phyloP scores from a whole-genome alignment of 345 rosid species.

The Isatis tinctoria region DNA sequence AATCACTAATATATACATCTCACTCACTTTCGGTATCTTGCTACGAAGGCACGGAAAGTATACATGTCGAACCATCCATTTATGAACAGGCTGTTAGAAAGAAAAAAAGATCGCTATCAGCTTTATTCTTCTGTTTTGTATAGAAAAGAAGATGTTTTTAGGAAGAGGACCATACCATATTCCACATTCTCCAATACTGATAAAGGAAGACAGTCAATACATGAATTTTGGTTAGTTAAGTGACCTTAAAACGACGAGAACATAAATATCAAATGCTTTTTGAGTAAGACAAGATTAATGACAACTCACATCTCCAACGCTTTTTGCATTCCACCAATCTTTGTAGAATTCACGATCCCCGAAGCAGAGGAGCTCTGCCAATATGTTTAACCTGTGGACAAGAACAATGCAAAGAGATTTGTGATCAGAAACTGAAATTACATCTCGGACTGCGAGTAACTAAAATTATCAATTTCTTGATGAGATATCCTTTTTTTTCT shows the following conservation, averaged over 20 bases:
- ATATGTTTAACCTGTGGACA: slow-evolving; percentile 76
- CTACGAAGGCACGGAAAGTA: slow-evolving; percentile 85
- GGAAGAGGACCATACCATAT: slow-evolving; percentile 74
- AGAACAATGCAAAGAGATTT: not conserved
- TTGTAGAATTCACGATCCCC: slow-evolving; percentile 98
- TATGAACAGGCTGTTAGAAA: slow-evolving; percentile 89
- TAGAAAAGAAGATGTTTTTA: not conserved
- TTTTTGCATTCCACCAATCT: slow-evolving; percentile 99
- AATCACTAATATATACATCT: slow-evolving; percentile 3
- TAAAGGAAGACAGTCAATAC: slow-evolving; percentile 27
- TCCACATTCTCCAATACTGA: slow-evolving; percentile 99
- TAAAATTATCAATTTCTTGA: not conserved
- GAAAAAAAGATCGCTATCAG: slow-evolving; percentile 20
- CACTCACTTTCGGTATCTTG: slow-evolving; percentile 71
- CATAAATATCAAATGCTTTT: not conserved
- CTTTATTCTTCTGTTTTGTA: not conserved
- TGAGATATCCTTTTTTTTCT: not conserved
- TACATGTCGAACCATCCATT: slow-evolving; percentile 98
- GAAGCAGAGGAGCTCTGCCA: slow-evolving; percentile 91
- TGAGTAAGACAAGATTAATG: not conserved
- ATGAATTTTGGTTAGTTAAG: slow-evolving; percentile 11
- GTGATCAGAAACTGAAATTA: not conserved
- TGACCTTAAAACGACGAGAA: not conserved
- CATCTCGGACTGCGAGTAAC: not conserved
- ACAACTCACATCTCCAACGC: slow-evolving; percentile 76